Evolutionary conservation across 495 filamentous ascomycete species (phyloP), one percentile per base, ranked within the genome.

Genomic region (Hamigera avellanea): DNA sequence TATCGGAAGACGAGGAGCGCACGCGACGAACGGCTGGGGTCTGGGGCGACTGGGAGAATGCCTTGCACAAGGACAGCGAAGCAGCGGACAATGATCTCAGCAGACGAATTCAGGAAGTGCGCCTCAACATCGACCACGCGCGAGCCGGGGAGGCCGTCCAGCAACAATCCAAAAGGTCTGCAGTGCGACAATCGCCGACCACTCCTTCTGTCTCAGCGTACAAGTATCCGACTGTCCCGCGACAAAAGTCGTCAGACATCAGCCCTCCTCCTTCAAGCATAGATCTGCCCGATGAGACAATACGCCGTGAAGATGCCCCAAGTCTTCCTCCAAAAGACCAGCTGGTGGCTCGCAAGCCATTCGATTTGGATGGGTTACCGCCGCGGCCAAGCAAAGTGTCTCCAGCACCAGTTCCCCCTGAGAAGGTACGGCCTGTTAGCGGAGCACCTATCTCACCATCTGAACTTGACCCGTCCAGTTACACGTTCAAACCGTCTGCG

Each of bases 401-500:
- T 32, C 45, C 55, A 34, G 39, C 30, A 8, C 54, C 57, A 13
- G 19, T 35, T n/a, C 38, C 42, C 46, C 71, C 39, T 21, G 59
- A 28, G 37, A 57, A 45, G 59, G 52, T 66, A 14, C 64, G 57
- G 42, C 33, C 43, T 14, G 46, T n/a, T n/a, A n/a, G 45, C 3
- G 47, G 62, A n/a, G 52, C 44, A 8, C 16, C 44, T 7, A 45
- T 39, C 26, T 50, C 33, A 39, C 56, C 40, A 16, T 40, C 46
- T 14, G 62, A 61, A 16, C 55, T 66, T 14, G 56, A 71, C 44
- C 62, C 65, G 2, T 59, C 69, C n/a, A 61, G 64, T 14, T 82
- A 73, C 50, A 84, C 82, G 8, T 95, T 96, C 63, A 80, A 81
- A 36, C 80, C 89, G 2, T 78, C 83, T 1, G 84, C 86, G 1